A percentile compares a stretch with the other conserved stretches of the same genome.
Evolutionary conservation across 2,329 filamentous ascomycete genomes (phyloP).

Genomic region (Curvularia sp.): DNA sequence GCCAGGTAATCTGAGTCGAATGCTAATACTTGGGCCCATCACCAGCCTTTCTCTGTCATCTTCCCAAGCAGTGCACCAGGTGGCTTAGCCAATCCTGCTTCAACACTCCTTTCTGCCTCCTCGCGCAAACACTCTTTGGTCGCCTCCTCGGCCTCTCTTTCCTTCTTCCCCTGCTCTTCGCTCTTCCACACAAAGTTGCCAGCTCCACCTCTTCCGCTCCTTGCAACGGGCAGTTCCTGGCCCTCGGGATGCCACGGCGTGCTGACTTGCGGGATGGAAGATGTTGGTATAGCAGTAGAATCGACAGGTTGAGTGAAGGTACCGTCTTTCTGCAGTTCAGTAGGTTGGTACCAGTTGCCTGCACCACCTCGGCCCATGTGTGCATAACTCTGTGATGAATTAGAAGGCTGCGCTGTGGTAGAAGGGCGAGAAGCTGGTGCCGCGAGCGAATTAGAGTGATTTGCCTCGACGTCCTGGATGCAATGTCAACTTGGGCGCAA

Average conservation of each 20-base stretch:
- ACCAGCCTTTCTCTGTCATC: conserved; percentile 40
- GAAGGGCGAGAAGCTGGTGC: conserved; percentile 19
- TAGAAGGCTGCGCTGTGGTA: conserved; percentile 25
- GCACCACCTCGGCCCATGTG: conserved; percentile 56
- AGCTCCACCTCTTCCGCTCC: conserved; percentile 55
- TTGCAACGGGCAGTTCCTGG: conserved; percentile 45
- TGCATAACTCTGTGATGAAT: conserved; percentile 50
- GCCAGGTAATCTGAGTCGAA: not conserved
- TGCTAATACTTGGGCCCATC: not conserved
- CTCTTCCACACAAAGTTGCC: conserved; percentile 56
- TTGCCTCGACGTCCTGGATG: conserved; percentile 52
- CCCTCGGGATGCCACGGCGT: conserved; percentile 48
- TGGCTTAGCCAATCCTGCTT: conserved; percentile 51
- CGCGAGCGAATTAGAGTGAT: conserved; percentile 34
- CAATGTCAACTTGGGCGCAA: conserved; percentile 6
- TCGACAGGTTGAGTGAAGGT: conserved; percentile 46
- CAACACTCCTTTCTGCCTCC: conserved; percentile 53
- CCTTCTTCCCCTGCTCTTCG: conserved; percentile 41
- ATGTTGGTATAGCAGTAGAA: conserved; percentile 39
- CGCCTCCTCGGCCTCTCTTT: conserved; percentile 36
- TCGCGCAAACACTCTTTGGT: conserved; percentile 35
- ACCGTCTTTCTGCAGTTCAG: conserved; percentile 50
- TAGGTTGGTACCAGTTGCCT: conserved; percentile 57
- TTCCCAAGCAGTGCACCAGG: conserved; percentile 50
- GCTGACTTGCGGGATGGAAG: conserved; percentile 36